Evolutionary conservation across 2,329 filamentous ascomycete species (phyloP).

Genomic region (Penicillium sp.): DNA sequence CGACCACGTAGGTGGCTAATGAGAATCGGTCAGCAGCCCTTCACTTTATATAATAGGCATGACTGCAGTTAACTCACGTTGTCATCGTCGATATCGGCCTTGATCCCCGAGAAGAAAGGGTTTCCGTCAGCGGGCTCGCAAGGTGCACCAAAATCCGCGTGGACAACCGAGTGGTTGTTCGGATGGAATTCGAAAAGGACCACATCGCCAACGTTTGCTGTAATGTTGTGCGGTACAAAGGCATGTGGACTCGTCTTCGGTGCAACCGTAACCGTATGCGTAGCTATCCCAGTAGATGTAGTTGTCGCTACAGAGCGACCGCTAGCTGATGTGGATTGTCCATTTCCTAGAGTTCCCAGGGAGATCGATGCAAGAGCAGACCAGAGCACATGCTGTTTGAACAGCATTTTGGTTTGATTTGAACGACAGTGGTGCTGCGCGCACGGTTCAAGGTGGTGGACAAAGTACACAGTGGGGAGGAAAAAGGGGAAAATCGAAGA

Average conservation of each 20-base stretch:
- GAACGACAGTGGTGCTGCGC: neutral
- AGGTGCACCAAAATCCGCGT: conserved; percentile 62
- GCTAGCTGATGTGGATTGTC: neutral
- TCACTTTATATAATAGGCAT: neutral
- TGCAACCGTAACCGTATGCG: conserved; percentile 42
- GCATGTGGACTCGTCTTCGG: conserved; percentile 35
- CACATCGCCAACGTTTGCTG: conserved; percentile 36
- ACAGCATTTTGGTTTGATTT: conserved; percentile 7
- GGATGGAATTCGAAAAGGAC: conserved; percentile 66
- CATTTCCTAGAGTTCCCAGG: conserved; percentile 4
- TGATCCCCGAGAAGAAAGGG: conserved; percentile 36
- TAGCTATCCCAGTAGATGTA: conserved; percentile 25
- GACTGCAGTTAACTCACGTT: conserved; percentile 31
- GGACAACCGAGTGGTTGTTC: conserved; percentile 66
- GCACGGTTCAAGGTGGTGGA: neutral
- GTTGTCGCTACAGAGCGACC: conserved; percentile 6
- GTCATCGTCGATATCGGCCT: conserved; percentile 54
- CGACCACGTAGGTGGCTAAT: conserved; percentile 43
- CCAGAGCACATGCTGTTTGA: neutral
- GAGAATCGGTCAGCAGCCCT: neutral
- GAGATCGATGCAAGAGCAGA: conserved; percentile 7
- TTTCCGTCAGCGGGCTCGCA: conserved; percentile 59
- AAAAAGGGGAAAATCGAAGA: neutral
- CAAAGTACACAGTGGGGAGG: neutral
- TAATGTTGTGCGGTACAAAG: conserved; percentile 34